Evolutionary conservation across 2,329 filamentous ascomycete species (phyloP), one percentile per base, ranked within the genome.

Genomic region (Xylariaceae sp.): DNA sequence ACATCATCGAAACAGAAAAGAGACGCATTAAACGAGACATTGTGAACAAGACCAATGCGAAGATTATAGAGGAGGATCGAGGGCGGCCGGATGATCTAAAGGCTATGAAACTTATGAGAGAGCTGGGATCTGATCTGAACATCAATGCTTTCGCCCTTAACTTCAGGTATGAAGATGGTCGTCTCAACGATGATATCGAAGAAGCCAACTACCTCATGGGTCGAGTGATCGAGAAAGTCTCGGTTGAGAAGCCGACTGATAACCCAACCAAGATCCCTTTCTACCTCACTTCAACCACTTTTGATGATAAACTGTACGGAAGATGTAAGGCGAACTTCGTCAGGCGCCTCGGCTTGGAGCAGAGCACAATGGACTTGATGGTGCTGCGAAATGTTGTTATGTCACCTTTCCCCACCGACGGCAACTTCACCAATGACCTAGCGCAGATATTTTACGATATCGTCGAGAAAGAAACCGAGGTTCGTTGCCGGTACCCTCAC

Each of bases 121-220:
- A 63, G 0, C 49, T 75, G 1, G 71, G 71, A 0, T 72, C 70
- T 0, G 72, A 75, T n/a, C 57, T 70, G 6, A 74, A 71, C 52
- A 73, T 75, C 52, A 73, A 74, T 46, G 65, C 66, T 6, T 71
- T 74, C 40, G 59, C 68, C 0, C 53, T 69, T 21, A 75, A 75
- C 48, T 76, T 69, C 61, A 60, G 63, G 3, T 50, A 70, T 34
- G 40, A 55, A 1, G 51, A 73, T 12, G 69, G 67, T 0, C 56
- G 35, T 0, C 56, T 71, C 14, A 75, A 75, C 47, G 58, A 55
- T 0, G 70, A 74, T 36, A 57, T 74, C 2, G 70, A 72, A 45
- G 71, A 74, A 49, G 71, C 72, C 4, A 75, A 75, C 46, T 71
- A 74, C 47, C 61, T 76, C 19, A 76, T 72, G 65, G 64, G 62